Conservation (phyloP, 768 basidiomycete genomes). For the Pleurotus citrinopileatus region DNA sequence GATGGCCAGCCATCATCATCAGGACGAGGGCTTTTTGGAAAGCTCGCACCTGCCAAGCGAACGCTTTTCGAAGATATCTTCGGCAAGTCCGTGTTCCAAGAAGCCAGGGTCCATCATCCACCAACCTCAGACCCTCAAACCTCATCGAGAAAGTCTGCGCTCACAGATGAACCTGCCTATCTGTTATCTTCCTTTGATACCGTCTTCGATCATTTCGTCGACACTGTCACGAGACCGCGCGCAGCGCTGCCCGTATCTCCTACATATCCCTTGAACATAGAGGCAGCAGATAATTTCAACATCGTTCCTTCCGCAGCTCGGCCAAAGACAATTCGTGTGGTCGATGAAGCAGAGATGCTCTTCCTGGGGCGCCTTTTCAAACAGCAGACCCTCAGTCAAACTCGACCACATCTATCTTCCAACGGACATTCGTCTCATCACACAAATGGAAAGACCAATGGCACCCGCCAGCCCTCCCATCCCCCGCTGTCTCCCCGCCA, state of each 20-base stretch:
- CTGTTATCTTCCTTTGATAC: slow-evolving; percentile 70
- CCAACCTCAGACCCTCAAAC: slow-evolving; percentile 15
- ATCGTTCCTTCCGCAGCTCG: slow-evolving; percentile 16
- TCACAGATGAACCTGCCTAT: slow-evolving; percentile 73
- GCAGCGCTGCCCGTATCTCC: not conserved
- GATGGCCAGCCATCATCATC: slow-evolving; percentile 41
- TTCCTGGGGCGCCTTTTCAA: slow-evolving; percentile 65
- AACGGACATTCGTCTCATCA: slow-evolving; percentile 8
- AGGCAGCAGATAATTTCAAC: slow-evolving; percentile 27
- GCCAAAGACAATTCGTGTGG: slow-evolving; percentile 26
- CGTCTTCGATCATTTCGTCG: slow-evolving; percentile 52
- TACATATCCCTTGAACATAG: slow-evolving; percentile 34
- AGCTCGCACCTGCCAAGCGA: slow-evolving; percentile 27
- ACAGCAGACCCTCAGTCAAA: slow-evolving; percentile 42
- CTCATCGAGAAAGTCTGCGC: slow-evolving; percentile 38
- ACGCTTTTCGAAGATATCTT: slow-evolving; percentile 92
- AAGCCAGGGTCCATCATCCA: slow-evolving; percentile 13
- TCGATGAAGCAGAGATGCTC: slow-evolving; percentile 55
- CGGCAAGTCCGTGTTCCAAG: slow-evolving; percentile 66
- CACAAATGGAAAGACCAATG: slow-evolving; percentile 8
- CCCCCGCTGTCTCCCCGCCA: not conserved
- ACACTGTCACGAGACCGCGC: not conserved
- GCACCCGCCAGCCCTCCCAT: slow-evolving; percentile 7
- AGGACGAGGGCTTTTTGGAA: slow-evolving; percentile 33
- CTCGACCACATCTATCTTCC: slow-evolving; percentile 13